Conservation (phyloP, 805 yeast genomes). For the Ogataea degrootiae region DNA sequence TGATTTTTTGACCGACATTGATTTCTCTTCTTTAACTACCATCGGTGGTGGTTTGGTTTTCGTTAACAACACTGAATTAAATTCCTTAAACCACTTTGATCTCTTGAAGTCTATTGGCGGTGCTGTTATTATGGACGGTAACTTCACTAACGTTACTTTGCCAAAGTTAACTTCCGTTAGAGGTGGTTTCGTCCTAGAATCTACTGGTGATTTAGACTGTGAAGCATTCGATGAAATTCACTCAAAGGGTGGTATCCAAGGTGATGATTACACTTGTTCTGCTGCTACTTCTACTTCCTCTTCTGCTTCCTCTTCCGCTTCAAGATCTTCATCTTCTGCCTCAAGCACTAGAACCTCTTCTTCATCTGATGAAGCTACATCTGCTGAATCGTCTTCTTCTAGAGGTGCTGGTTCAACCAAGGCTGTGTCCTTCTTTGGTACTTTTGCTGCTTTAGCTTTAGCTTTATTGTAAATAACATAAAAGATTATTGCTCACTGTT, state of each 20-base stretch:
- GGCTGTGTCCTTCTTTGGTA: conserved; percentile 42
- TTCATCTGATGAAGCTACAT: conserved; percentile 35
- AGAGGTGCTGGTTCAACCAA: conserved; percentile 24
- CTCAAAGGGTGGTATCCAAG: conserved; percentile 79
- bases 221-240: conserved; percentile 64
- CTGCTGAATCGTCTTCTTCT: conserved; percentile 30
- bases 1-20: conserved; percentile 61
- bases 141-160: conserved; percentile 74
- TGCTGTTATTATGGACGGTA: conserved; percentile 79
- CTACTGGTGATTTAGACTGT: conserved; percentile 80
- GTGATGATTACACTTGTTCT: conserved; percentile 73
- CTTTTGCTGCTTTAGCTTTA: conserved; percentile 44
- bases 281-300: conserved; percentile 52
- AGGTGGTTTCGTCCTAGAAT: conserved; percentile 87
- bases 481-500: not conserved
- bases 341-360: conserved; percentile 24
- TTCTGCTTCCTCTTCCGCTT: conserved; percentile 20
- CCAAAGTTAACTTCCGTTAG: conserved; percentile 69
- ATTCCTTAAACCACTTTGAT: conserved; percentile 67
- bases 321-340: conserved; percentile 19
- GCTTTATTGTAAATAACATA: conserved; percentile 41
- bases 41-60: conserved; percentile 93
- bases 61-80: conserved; percentile 76
- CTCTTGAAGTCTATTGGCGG: conserved; percentile 74
- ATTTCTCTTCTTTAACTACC: conserved; percentile 62